Evolutionary conservation across 371 early-diverging fungal genomes (phyloP).

Genomic region (Apophysomyces trapeziformis): DNA sequence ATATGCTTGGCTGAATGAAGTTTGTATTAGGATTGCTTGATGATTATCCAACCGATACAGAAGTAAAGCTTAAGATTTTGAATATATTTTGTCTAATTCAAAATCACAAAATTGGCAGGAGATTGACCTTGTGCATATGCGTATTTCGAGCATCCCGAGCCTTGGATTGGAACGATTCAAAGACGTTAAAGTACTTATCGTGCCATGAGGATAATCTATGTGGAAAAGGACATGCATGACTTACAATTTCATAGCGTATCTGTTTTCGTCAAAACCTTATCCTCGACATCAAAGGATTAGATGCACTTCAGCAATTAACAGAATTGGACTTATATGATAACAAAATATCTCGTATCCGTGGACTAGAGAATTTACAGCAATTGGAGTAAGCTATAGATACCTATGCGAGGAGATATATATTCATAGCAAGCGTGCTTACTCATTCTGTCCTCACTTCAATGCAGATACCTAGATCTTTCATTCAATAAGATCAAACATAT

Average conservation of each 20-base stretch:
- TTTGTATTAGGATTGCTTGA: constrained; percentile 37
- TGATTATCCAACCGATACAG: constrained; percentile 44
- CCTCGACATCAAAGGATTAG: constrained; percentile 72
- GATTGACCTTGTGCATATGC: constrained; percentile 82
- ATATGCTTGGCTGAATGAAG: not conserved
- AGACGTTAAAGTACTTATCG: constrained; percentile 59
- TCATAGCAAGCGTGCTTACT: not conserved
- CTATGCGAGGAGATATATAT: too few relatives aligned
- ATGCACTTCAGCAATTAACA: constrained; percentile 66
- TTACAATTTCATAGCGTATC: constrained; percentile 53
- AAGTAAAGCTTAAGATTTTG: constrained; percentile 18
- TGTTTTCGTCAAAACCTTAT: constrained; percentile 93
- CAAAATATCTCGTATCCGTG: constrained; percentile 78
- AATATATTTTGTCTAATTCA: too few relatives aligned
- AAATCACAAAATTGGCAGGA: constrained; percentile 47
- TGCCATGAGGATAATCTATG: not conserved
- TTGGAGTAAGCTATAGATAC: constrained; percentile 59
- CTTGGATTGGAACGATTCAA: constrained; percentile 74
- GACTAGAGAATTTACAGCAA: constrained; percentile 59
- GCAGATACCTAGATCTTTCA: constrained; percentile 84
- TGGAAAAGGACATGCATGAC: not conserved
- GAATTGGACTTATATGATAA: constrained; percentile 97
- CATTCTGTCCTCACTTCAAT: not conserved
- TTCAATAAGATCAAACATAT: constrained; percentile 89
- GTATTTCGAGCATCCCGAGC: constrained; percentile 62